A percentile compares a stretch with the other conserved stretches of the same genome.
These are phyloP conservation scores for Amanita thiersii DNA, from an alignment of 768 basidiomycete species.

Conservation along the genomic window DNA sequence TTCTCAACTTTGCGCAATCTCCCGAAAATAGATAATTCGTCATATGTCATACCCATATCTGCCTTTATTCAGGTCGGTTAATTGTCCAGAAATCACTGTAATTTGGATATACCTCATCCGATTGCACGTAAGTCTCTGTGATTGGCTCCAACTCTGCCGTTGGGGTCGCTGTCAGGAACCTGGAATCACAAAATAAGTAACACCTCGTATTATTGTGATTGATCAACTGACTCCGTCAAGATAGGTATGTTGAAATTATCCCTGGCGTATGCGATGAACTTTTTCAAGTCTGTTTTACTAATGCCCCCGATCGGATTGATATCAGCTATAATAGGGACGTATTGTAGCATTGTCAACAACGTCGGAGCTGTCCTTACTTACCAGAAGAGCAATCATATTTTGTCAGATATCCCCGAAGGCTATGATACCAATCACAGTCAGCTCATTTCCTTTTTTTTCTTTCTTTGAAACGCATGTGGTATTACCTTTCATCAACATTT, in stretches of 20 bases:
- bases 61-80: constrained; percentile 37
- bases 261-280: constrained; percentile 84
- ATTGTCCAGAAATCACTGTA: not conserved
- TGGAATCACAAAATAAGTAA: constrained; percentile 21
- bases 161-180: constrained; percentile 87
- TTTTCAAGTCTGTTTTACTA: constrained; percentile 95
- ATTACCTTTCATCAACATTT: constrained; percentile 93
- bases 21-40: constrained; percentile 91
- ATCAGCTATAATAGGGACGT: constrained; percentile 55
- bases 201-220: not conserved
- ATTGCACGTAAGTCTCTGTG: constrained; percentile 88
- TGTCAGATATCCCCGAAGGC: constrained; percentile 92
- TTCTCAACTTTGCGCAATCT: constrained; percentile 93
- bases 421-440: constrained; percentile 18
- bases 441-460: no score
- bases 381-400: constrained; percentile 97
- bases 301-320: constrained; percentile 98
- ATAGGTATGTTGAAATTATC: constrained; percentile 79
- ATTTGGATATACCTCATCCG: constrained; percentile 67
- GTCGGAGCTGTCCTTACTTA: constrained; percentile 17
- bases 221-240: constrained; percentile 51
- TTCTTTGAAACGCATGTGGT: not conserved
- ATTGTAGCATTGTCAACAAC: not conserved
- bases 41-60: constrained; percentile 99
- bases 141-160: constrained; percentile 97